Conservation (phyloP, 179 eudicot genomes). For the Monotropa hypopitys region DNA sequence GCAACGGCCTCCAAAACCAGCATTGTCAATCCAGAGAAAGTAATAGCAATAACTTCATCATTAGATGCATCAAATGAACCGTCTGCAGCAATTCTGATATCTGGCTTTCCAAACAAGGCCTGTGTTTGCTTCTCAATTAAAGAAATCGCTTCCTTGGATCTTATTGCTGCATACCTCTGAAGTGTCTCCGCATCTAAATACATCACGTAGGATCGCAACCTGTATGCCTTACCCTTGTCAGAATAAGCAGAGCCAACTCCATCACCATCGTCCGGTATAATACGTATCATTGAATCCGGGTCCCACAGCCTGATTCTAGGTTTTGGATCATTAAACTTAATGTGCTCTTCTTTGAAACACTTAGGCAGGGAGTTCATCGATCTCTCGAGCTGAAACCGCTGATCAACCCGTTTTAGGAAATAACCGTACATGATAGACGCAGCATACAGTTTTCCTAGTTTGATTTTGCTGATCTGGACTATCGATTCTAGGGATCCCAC, state of each 20-base stretch:
- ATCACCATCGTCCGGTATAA: conserved; percentile 43
- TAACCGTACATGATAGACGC: conserved; percentile 95
- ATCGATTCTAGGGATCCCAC: conserved; percentile 51
- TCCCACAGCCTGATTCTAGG: conserved; percentile 54
- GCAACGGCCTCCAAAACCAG: conserved; percentile 85
- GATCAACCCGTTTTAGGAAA: conserved; percentile 81
- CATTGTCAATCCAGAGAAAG: conserved; percentile 62
- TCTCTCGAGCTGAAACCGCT: conserved; percentile 78
- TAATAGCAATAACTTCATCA: conserved; percentile 43
- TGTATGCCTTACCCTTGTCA: conserved; percentile 32
- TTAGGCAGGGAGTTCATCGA: conserved; percentile 80
- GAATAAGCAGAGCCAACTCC: conserved; percentile 21
- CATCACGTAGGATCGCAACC: conserved; percentile 76
- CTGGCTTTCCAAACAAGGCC: conserved; percentile 90
- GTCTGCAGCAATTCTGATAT: conserved; percentile 43
- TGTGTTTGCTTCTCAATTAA: conserved; percentile 91
- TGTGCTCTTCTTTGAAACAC: conserved; percentile 29
- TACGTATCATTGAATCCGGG: conserved; percentile 46
- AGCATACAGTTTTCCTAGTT: conserved; percentile 87
- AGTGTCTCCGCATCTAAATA: conserved; percentile 87
- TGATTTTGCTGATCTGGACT: conserved; percentile 70
- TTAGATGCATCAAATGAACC: conserved; percentile 49
- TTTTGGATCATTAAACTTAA: conserved; percentile 24
- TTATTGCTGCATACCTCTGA: conserved; percentile 74
- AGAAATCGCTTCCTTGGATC: conserved; percentile 76